A percentile compares a stretch with the other conserved stretches of the same genome.
Conservation (phyloP, 768 basidiomycete species). For the Lactarius psammicola region DNA sequence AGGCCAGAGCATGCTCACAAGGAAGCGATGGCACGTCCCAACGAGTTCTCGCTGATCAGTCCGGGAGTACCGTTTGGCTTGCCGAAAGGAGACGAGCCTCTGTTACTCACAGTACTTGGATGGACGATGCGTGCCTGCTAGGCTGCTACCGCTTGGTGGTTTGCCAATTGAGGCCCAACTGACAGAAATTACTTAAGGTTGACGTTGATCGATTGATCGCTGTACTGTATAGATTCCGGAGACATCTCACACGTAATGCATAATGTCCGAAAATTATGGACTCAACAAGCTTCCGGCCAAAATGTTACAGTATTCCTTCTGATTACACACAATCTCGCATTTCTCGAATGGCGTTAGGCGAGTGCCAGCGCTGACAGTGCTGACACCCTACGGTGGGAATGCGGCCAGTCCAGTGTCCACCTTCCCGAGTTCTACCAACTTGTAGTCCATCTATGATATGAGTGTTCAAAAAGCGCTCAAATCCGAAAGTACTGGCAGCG, state of each 20-base stretch:
- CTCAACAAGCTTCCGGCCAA: background rate
- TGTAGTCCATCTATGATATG: background rate
- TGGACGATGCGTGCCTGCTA: too few relatives aligned
- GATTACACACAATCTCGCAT: background rate
- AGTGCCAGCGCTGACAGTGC: background rate
- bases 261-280: background rate
- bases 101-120: background rate
- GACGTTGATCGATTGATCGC: background rate
- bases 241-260: background rate
- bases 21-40: background rate
- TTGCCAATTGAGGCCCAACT: background rate
- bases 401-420: background rate
- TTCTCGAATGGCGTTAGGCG: background rate
- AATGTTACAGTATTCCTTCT: background rate
- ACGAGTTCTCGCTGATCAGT: too few relatives aligned
- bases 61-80: background rate
- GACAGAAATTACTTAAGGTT: background rate
- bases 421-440: too few relatives aligned
- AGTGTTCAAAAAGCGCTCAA: background rate
- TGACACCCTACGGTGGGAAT: background rate
- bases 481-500: too few relatives aligned
- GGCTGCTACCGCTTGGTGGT: background rate
- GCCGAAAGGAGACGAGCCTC: background rate
- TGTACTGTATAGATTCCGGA: background rate
- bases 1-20: background rate